These are phyloP conservation scores for Trichoderma cornu-damae DNA, from an alignment of 2,329 filamentous ascomycete species.

Conservation along the genomic window DNA sequence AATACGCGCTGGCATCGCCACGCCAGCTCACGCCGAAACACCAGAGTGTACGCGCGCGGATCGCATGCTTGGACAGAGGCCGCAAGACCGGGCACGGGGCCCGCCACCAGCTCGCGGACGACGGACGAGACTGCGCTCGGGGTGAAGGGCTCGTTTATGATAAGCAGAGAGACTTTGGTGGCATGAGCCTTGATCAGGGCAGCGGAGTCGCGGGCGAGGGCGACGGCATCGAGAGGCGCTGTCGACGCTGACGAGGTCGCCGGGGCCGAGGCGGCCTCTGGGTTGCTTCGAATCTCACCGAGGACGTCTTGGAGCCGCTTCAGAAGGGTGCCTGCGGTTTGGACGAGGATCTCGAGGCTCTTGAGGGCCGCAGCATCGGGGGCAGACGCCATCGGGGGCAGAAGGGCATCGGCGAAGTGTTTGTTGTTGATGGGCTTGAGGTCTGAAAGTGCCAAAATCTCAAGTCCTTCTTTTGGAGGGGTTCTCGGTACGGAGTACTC, in stretches of 20 bases:
- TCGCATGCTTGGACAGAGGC: slow-evolving; percentile 64
- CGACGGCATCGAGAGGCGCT: slow-evolving; percentile 52
- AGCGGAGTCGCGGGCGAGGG: slow-evolving; percentile 66
- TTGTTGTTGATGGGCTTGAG: neutral
- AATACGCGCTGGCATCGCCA: slow-evolving; percentile 56
- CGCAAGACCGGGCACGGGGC: slow-evolving; percentile 69
- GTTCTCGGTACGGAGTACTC: too few relatives aligned
- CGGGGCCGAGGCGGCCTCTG: slow-evolving; percentile 1
- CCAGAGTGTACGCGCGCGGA: slow-evolving; percentile 54
- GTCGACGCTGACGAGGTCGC: slow-evolving; percentile 18
- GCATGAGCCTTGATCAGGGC: slow-evolving; percentile 73
- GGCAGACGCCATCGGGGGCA: slow-evolving; percentile 26
- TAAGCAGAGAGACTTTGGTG: slow-evolving; percentile 80
- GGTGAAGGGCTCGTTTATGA: slow-evolving; percentile 83
- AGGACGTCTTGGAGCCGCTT: slow-evolving; percentile 41
- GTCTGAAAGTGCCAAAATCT: neutral
- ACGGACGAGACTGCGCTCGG: slow-evolving; percentile 67
- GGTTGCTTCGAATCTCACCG: slow-evolving; percentile 35
- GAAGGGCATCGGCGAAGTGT: too few relatives aligned
- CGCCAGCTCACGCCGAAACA: slow-evolving; percentile 60
- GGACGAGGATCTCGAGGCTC: slow-evolving; percentile 37
- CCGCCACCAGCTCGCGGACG: slow-evolving; percentile 64
- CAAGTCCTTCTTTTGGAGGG: slow-evolving; percentile 7
- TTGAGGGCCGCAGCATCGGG: slow-evolving; percentile 30
- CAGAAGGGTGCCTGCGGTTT: slow-evolving; percentile 37